phyloP scores from a whole-genome alignment of 139 green algal species.

The Ettlia oleoabundans region DNA sequence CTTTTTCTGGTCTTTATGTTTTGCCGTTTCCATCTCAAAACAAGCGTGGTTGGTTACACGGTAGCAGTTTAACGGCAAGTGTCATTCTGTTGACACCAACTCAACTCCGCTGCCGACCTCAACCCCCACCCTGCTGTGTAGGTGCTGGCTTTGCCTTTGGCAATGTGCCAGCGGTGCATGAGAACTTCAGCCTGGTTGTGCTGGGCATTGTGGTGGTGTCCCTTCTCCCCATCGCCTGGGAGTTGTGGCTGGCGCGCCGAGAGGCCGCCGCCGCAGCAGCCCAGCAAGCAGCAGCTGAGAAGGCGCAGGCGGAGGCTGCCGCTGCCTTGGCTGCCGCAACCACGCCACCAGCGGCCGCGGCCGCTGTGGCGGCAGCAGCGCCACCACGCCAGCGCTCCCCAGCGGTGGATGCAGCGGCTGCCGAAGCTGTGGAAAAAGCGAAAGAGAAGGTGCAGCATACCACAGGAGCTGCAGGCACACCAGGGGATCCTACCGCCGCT shows the following conservation, averaged over 20 bases:
- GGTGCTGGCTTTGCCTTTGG: conserved; percentile 86
- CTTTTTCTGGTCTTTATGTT: too few species aligned
- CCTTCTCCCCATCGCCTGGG: conserved; percentile 78
- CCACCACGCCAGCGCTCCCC: background rate
- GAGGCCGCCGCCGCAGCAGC: conserved; percentile 19
- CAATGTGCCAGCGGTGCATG: conserved; percentile 88
- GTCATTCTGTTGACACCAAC: background rate
- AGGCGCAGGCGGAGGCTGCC: background rate
- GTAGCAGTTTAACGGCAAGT: too few species aligned
- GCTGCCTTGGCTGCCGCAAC: background rate
- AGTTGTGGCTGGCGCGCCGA: conserved; percentile 53
- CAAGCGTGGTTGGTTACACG: too few species aligned
- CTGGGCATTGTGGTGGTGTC: conserved; percentile 86
- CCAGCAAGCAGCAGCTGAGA: background rate
- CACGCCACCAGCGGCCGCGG: background rate
- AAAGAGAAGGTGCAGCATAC: background rate
- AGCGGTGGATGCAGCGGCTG: background rate
- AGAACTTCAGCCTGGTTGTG: conserved; percentile 92
- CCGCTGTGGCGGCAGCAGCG: background rate
- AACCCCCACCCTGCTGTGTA: background rate
- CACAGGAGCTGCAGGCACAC: too few species aligned
- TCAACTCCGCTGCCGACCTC: background rate
- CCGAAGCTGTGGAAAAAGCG: background rate
- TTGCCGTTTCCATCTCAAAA: too few species aligned
- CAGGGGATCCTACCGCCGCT: too few species aligned